Evolutionary conservation across 2,329 filamentous ascomycete genomes (phyloP), one percentile per base, ranked within the genome.

Genomic region (Zasmidium citrigriseum): DNA sequence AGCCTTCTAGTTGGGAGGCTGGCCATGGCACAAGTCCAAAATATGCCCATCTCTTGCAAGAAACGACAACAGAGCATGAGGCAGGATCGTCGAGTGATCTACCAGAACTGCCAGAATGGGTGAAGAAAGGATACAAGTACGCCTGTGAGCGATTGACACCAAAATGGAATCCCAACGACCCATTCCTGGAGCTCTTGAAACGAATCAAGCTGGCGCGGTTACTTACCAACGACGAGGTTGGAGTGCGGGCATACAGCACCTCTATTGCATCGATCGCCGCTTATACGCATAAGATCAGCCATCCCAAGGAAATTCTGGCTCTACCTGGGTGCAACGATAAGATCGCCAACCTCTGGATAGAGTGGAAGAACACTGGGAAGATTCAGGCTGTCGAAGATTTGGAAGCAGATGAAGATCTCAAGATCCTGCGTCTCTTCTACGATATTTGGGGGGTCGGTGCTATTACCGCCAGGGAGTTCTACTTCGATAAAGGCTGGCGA

Each of bases 361-460:
- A 96, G 70, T 97, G 87, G 82, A 84, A 81, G 53, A 79, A 82
- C 57, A 79, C 79, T 2, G 81, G 82, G 0, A 64, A 57, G 47
- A 77, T 96, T 4, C 71, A 79, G 34, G 89, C 90, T 22, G 86
- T 87, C 0, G 77, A 83, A 7, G 83, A 86, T 3, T 83, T 89
- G 1, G 82, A 88, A 52, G 75, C 77, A 0, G 87, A 96, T 64
- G 78, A 84, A 12, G 84, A 82, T 57, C 80, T 95, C 58, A 80
- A 80, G 20, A 80, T 86, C 0, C 75, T 97, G 2, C 80, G 84
- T 46, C 72, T 82, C 0, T 97, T 98, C 73, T 90, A 89, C 75
- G 81, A 89, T 3, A 96, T 97, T 57, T 96, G 91, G 90, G 93
- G 93, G n/a, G 91, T 97, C 0, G 93, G 89, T 0, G 88, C 89